A percentile compares a stretch with the other conserved stretches of the same genome.
These are phyloP conservation scores for Adansonia grandidieri DNA, from an alignment of 441 rosid genomes.

Conservation along the genomic window DNA sequence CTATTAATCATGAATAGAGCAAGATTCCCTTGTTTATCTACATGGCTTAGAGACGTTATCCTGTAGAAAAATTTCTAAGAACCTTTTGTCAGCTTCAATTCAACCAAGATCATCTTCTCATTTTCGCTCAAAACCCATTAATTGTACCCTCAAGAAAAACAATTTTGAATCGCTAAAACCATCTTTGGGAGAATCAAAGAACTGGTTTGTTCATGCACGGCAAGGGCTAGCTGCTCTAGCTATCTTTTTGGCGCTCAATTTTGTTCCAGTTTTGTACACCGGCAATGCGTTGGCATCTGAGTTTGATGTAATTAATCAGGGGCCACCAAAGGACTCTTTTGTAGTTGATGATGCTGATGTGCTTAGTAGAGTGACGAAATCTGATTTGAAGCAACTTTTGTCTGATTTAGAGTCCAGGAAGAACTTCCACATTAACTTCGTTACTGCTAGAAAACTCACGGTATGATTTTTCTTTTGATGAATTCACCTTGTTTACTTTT, in stretches of 20 bases:
- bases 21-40: slow-evolving; percentile 35
- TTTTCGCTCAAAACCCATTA: slow-evolving; percentile 42
- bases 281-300: slow-evolving; percentile 82
- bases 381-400: slow-evolving; percentile 74
- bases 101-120: slow-evolving; percentile 49
- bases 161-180: slow-evolving; percentile 36
- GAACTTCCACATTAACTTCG: slow-evolving; percentile 67
- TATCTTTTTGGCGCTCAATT: slow-evolving; percentile 72
- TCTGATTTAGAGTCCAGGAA: slow-evolving; percentile 91
- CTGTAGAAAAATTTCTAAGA: slow-evolving; percentile 32
- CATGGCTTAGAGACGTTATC: slow-evolving; percentile 53
- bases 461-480: slow-evolving; percentile 49
- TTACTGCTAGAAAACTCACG: slow-evolving; percentile 90
- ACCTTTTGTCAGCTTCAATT: slow-evolving; percentile 39
- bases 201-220: slow-evolving; percentile 64
- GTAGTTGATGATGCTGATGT: slow-evolving; percentile 92
- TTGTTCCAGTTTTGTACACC: slow-evolving; percentile 54
- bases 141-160: slow-evolving; percentile 47
- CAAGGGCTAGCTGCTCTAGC: slow-evolving; percentile 67
- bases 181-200: slow-evolving; percentile 39
- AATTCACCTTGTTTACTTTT: not conserved
- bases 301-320: slow-evolving; percentile 81
- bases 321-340: slow-evolving; percentile 81
- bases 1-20: slow-evolving; percentile 25
- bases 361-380: slow-evolving; percentile 75